Evolutionary conservation across 2,329 filamentous ascomycete genomes (phyloP).

Genomic region (Colletotrichum cordylinicola): DNA sequence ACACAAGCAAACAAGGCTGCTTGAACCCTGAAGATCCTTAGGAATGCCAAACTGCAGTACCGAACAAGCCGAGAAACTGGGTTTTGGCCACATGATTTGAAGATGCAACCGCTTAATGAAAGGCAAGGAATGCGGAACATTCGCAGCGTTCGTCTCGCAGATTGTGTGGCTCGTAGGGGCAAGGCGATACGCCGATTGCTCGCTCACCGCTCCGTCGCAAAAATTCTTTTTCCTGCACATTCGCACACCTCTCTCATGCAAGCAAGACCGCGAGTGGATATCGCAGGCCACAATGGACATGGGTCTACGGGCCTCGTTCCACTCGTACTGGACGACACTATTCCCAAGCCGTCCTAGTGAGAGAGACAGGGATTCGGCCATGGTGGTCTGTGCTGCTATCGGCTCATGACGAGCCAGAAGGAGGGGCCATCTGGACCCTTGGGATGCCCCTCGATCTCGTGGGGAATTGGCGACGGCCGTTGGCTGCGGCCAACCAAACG

Average conservation of each 20-base stretch:
- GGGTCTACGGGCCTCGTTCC: constrained; percentile 11
- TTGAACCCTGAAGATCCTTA: constrained; percentile 21
- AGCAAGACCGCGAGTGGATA: constrained; percentile 17
- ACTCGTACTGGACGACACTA: not conserved
- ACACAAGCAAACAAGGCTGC: constrained; percentile 3
- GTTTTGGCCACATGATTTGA: constrained; percentile 14
- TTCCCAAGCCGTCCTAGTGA: not conserved
- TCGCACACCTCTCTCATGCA: constrained; percentile 16
- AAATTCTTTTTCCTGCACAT: constrained; percentile 14
- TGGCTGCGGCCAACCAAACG: constrained; percentile 18
- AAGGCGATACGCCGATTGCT: constrained; percentile 22
- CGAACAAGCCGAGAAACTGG: constrained; percentile 10
- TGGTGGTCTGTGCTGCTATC: constrained; percentile 12
- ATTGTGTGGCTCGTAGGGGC: not conserved
- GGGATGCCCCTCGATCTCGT: constrained; percentile 23
- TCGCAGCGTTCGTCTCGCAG: constrained; percentile 1
- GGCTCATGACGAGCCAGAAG: constrained; percentile 18
- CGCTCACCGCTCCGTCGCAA: constrained; percentile 23
- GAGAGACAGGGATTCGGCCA: not conserved
- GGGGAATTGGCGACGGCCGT: constrained; percentile 15
- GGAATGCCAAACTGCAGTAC: not conserved
- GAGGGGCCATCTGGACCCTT: constrained; percentile 21
- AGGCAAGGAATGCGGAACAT: not conserved
- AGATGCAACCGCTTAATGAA: constrained; percentile 1
- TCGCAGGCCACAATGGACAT: not conserved